Conservation (phyloP, 2,329 filamentous ascomycete genomes). For the Xylariaceae sp. region DNA sequence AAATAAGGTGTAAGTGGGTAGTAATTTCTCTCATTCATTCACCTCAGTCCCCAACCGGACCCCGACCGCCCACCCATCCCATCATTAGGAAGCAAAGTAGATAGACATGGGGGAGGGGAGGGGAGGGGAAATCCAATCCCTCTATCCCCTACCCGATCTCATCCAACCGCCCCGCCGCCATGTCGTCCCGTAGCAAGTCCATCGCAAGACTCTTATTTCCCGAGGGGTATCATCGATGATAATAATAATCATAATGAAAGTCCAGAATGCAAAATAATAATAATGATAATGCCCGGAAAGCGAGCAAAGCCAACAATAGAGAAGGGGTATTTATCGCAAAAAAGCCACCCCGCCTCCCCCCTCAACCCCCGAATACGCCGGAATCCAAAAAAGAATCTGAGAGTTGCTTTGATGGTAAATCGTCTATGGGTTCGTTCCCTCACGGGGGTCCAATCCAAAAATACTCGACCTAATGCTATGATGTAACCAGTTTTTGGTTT, state of each 20-base stretch:
- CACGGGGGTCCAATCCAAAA: not conserved
- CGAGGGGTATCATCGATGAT: constrained; percentile 37
- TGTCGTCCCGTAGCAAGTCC: not conserved
- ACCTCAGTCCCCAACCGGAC: not conserved
- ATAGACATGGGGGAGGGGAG: not conserved
- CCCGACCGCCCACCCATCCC: not conserved
- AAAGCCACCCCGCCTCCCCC: constrained; percentile 14
- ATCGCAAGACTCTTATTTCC: constrained; percentile 5
- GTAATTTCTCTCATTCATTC: not conserved
- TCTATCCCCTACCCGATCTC: not conserved
- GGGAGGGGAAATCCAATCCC: not conserved
- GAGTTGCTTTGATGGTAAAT: not conserved
- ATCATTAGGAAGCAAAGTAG: not conserved
- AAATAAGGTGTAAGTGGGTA: not conserved
- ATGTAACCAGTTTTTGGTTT: not conserved
- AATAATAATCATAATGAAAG: constrained; percentile 35
- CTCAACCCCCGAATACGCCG: constrained; percentile 25
- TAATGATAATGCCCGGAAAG: not conserved
- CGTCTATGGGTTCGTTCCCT: not conserved
- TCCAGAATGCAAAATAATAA: constrained; percentile 29
- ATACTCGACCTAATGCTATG: constrained; percentile 3
- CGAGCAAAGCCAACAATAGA: constrained; percentile 7
- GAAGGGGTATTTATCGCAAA: constrained; percentile 20
- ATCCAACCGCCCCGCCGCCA: not conserved
- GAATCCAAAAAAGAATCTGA: constrained; percentile 17